These are phyloP conservation scores for Allantophomopsis lycopodina DNA, from an alignment of 2,329 filamentous ascomycete genomes.

Conservation along the genomic window DNA sequence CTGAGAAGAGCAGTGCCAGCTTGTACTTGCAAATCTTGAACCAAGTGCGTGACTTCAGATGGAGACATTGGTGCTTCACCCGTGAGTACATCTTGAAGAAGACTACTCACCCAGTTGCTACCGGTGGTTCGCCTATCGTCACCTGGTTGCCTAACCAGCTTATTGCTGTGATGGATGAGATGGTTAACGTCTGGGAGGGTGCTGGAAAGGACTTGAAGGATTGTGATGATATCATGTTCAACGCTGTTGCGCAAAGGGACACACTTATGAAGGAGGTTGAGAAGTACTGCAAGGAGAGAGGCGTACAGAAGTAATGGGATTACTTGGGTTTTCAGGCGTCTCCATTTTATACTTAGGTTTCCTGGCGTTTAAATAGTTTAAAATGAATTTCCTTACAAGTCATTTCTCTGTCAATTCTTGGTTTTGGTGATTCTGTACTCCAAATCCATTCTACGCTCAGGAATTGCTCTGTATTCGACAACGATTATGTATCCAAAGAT, in stretches of 20 bases:
- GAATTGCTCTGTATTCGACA: no score
- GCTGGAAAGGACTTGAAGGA: conserved; percentile 15
- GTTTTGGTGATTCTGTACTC: no score
- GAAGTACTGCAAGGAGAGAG: conserved; percentile 57
- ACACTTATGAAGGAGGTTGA: conserved; percentile 60
- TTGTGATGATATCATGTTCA: conserved; percentile 51
- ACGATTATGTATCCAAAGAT: no score
- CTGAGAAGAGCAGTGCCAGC: conserved; percentile 37
- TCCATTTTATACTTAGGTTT: no score
- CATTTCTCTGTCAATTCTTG: no score
- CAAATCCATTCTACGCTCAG: no score
- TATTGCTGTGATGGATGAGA: conserved; percentile 57
- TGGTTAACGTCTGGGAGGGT: conserved; percentile 40
- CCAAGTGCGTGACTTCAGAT: conserved; percentile 69
- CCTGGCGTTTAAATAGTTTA: no score
- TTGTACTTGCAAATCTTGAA: conserved; percentile 55
- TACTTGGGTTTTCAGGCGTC: no score
- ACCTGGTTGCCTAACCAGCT: conserved; percentile 79
- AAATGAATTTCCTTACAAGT: no score
- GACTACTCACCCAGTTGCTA: conserved; percentile 63
- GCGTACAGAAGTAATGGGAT: conserved; percentile 10
- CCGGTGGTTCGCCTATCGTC: conserved; percentile 69
- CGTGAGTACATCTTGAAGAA: conserved; percentile 74
- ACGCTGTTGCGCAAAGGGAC: conserved; percentile 46
- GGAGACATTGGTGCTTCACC: conserved; percentile 78